Conservation (phyloP, 345 rosid genomes). For the Hibiscus mutabilis region DNA sequence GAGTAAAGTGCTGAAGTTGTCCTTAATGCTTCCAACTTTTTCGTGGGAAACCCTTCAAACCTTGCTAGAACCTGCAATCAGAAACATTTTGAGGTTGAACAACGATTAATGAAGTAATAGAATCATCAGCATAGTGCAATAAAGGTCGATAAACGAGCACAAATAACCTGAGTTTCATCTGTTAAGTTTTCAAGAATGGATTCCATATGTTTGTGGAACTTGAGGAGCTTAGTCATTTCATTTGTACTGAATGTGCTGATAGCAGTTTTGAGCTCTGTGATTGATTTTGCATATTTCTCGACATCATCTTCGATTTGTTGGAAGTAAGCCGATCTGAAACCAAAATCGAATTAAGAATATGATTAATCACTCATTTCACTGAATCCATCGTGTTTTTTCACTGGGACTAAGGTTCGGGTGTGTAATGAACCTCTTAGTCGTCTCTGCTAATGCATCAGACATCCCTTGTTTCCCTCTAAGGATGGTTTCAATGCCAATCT, state of each 20-base stretch:
- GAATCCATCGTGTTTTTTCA: not conserved
- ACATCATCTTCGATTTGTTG: constrained; percentile 84
- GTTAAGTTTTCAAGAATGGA: constrained; percentile 74
- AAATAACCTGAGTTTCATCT: constrained; percentile 77
- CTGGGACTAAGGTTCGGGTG: not conserved
- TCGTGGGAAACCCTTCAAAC: constrained; percentile 85
- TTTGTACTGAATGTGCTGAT: constrained; percentile 60
- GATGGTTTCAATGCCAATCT: not conserved
- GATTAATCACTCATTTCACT: not conserved
- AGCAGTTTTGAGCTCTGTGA: constrained; percentile 45
- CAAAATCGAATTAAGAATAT: not conserved
- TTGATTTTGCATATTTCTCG: constrained; percentile 45
- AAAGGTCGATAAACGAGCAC: constrained; percentile 3
- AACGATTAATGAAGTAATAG: not conserved
- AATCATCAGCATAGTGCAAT: not conserved
- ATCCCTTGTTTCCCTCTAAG: constrained; percentile 68
- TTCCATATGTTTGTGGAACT: constrained; percentile 70
- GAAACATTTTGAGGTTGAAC: constrained; percentile 2
- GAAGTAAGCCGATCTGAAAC: constrained; percentile 76
- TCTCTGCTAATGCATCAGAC: constrained; percentile 98
- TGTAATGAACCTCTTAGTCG: constrained; percentile 2
- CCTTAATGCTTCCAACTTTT: constrained; percentile 80
- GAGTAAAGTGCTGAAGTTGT: constrained; percentile 55
- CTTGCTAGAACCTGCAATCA: constrained; percentile 67
- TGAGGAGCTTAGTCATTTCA: constrained; percentile 67